phyloP scores from a whole-genome alignment of 2,329 filamentous ascomycete species.

The Hawksworthiomyces lignivorus region DNA sequence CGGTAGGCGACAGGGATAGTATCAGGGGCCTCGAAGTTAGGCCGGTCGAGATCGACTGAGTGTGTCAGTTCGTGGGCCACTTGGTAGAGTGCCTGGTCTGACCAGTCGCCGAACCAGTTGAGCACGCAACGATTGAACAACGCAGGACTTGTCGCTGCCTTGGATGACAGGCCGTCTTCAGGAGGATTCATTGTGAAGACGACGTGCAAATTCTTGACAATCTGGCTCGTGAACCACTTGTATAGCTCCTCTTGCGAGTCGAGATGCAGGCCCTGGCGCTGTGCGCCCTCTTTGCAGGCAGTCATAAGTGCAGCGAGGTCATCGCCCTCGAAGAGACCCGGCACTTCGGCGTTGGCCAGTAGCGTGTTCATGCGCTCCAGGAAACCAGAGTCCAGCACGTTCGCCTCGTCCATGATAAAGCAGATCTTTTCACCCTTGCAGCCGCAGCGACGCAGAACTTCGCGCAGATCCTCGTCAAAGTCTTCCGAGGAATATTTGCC shows the following conservation, averaged over 20 bases:
- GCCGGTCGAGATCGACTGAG: slow-evolving; percentile 87
- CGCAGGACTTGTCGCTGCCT: slow-evolving; percentile 93
- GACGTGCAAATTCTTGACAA: slow-evolving; percentile 97
- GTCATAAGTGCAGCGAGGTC: slow-evolving; percentile 99
- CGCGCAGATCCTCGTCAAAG: slow-evolving; percentile 94
- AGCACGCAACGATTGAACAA: slow-evolving; percentile 98
- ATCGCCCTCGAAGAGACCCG: slow-evolving; percentile 97
- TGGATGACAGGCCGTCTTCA: slow-evolving; percentile 87
- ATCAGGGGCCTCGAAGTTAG: slow-evolving; percentile 78
- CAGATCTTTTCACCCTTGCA: slow-evolving; percentile 99
- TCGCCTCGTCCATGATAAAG: slow-evolving; percentile 99
- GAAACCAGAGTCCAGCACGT: slow-evolving; percentile 97
- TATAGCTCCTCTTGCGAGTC: slow-evolving; percentile 99
- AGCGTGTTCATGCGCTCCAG: slow-evolving; percentile 98
- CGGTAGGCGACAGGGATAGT: slow-evolving; percentile 90
- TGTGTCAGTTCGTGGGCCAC: slow-evolving; percentile 93
- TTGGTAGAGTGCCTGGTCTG: slow-evolving; percentile 96
- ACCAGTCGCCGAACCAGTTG: slow-evolving; percentile 99
- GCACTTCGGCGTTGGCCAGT: slow-evolving; percentile 97
- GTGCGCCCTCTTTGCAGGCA: slow-evolving; percentile 94
- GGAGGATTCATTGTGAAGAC: slow-evolving; percentile 99
- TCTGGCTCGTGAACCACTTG: slow-evolving; percentile 99
- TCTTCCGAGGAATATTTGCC: slow-evolving; percentile 97
- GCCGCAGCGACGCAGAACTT: slow-evolving; percentile 85
- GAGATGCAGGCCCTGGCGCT: slow-evolving; percentile 86